Conservation (phyloP, 2,329 filamentous ascomycete species). For the Alternaria metachromatica region DNA sequence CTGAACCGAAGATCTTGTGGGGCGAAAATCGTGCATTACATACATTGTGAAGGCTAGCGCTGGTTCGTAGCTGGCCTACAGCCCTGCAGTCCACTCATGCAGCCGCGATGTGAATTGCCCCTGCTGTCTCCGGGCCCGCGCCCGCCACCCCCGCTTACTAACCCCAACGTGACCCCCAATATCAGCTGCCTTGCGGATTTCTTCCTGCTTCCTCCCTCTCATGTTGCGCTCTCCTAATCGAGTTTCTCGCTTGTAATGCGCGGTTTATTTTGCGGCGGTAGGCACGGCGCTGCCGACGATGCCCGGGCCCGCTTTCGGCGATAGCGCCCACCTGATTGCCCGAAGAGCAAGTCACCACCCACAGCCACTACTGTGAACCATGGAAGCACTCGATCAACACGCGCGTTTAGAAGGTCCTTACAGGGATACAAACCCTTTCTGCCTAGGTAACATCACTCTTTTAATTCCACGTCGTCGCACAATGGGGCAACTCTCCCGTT, state of each 20-base stretch:
- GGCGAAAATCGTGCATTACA: neutral
- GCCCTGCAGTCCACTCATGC: neutral
- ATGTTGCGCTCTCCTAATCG: neutral
- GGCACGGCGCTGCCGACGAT: neutral
- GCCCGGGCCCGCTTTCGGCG: neutral
- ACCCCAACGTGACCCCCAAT: neutral
- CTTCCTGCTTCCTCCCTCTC: neutral
- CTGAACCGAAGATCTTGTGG: neutral
- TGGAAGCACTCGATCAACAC: neutral
- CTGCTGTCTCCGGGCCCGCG: neutral
- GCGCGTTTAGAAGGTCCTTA: neutral
- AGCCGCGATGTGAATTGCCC: neutral
- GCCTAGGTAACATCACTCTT: neutral
- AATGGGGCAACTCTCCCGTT: neutral
- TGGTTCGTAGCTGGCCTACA: neutral
- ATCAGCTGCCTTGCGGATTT: neutral
- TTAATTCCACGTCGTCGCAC: neutral
- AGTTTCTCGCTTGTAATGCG: neutral
- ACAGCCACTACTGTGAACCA: constrained; percentile 1
- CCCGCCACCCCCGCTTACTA: neutral
- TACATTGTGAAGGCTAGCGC: neutral
- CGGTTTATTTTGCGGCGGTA: neutral
- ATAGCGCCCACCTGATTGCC: neutral
- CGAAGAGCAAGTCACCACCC: neutral
- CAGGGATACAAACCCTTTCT: constrained; percentile 3